Evolutionary conservation across 106 monocot species (phyloP).

Genomic region (Chionographis japonica): DNA sequence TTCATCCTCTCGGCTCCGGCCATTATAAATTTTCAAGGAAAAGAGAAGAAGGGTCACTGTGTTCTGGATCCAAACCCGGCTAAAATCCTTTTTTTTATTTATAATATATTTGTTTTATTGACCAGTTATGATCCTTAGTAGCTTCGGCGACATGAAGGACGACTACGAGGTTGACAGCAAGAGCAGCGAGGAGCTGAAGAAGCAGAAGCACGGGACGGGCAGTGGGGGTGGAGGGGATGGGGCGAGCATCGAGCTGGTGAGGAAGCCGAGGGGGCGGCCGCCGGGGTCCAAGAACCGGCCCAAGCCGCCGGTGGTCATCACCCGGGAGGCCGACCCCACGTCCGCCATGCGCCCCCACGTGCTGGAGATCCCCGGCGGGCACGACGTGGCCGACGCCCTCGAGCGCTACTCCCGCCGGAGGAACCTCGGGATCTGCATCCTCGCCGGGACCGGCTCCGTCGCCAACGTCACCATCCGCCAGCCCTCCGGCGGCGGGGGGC

Average conservation of each 20-base stretch:
- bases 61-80: too few relatives aligned
- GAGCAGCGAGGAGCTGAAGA: conserved; percentile 13
- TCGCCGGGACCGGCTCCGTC: conserved; percentile 50
- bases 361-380: conserved; percentile 59
- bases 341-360: conserved; percentile 55
- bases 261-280: conserved; percentile 51
- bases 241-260: conserved; percentile 31
- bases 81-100: too few relatives aligned
- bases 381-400: conserved; percentile 47
- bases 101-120: too few relatives aligned
- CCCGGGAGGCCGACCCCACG: conserved; percentile 25
- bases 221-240: conserved; percentile 26
- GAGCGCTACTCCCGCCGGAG: conserved; percentile 39
- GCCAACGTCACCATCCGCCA: conserved; percentile 54
- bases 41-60: too few relatives aligned
- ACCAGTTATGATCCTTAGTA: too few relatives aligned
- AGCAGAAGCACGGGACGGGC: not conserved
- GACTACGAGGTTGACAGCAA: conserved; percentile 31
- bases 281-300: conserved; percentile 79
- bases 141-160: not conserved
- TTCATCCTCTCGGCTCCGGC: too few relatives aligned
- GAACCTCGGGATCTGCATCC: conserved; percentile 49
- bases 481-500: not conserved
- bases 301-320: conserved; percentile 52
- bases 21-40: too few relatives aligned